Evolutionary conservation across 164 flowering plant species (phyloP), one percentile per base, ranked within the genome.

Genomic region (Vitis cinerea): DNA sequence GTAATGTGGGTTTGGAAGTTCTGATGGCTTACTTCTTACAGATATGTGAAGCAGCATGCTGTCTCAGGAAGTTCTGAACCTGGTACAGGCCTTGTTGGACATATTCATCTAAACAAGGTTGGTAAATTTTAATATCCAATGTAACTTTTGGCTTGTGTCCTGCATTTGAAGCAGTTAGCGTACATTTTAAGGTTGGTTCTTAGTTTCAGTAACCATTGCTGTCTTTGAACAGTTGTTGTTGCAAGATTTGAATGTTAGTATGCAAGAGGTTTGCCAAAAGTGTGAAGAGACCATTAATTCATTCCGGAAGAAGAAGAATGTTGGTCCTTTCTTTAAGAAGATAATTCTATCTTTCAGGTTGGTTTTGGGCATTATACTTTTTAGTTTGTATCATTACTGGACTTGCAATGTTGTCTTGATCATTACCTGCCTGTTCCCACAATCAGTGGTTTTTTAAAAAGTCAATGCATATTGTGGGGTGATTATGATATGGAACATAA

Each of bases 81-180:
- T 57, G 83, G 74, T 70, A 61, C 86, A 29, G 90, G 88, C 52
- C 92, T 91, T 72, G 83, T 82, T 81, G 96, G 92, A 57, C 98
- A 91, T 74, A 66, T 92, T 79, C 97, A 91, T 81, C 86, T 91
- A 17, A 80, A 89, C 65, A 81, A 87, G 97, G 98, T 91, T 23
- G 16, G 76, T 47, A 54, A 17, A 44, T 23, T 10, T 37, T 10
- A 49, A 5, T 63, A 17, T 27, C 2, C 15, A n/a, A 63, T 69
- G 6, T 44, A 59, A 16, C 50, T 13, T 13, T 58, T 29, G 63
- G 37, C 7, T 50, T 61, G 15, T 19, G 44, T 50, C 50, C 17
- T 1, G 17, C 23, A 54, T 29, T 50, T 27, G 49, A 17, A 6
- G 50, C 53, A 10, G 9, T 4, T 50, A 48, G 9, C 52, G 59